phyloP scores from a whole-genome alignment of 2,329 filamentous ascomycete genomes.

The Penicillium sp. region DNA sequence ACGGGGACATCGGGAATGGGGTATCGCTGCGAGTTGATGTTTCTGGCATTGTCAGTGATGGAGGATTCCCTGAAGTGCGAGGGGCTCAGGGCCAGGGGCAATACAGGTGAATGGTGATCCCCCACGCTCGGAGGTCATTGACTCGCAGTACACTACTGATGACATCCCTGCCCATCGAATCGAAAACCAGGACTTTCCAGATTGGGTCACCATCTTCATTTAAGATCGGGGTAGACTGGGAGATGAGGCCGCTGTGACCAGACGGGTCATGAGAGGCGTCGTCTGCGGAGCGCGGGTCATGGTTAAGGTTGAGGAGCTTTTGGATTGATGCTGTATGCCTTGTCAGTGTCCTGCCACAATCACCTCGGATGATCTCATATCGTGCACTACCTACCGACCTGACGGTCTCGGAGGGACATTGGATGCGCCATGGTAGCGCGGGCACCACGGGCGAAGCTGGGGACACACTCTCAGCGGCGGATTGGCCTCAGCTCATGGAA shows the following conservation, averaged over 20 bases:
- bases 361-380: slow-evolving; percentile 2
- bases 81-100: slow-evolving; percentile 20
- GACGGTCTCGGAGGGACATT: slow-evolving; percentile 65
- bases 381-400: slow-evolving; percentile 59
- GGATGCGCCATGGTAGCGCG: slow-evolving; percentile 52
- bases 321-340: slow-evolving; percentile 74
- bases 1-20: slow-evolving; percentile 95
- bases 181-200: slow-evolving; percentile 97
- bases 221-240: slow-evolving; percentile 73
- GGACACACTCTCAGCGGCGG: slow-evolving; percentile 6
- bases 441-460: slow-evolving; percentile 17
- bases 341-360: slow-evolving; percentile 9
- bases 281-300: slow-evolving; percentile 55
- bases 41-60: slow-evolving; percentile 51
- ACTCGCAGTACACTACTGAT: slow-evolving; percentile 95
- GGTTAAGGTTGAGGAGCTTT: slow-evolving; percentile 93
- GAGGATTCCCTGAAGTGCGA: slow-evolving; percentile 14
- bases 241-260: slow-evolving; percentile 57
- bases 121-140: slow-evolving; percentile 86
- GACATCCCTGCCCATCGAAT: slow-evolving; percentile 85
- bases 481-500: neutral
- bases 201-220: slow-evolving; percentile 87
- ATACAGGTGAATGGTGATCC: slow-evolving; percentile 95
- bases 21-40: slow-evolving; percentile 76
- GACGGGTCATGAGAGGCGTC: slow-evolving; percentile 62